Evolutionary conservation across 2,329 filamentous ascomycete species (phyloP).

Genomic region (Chaetomium globosum): DNA sequence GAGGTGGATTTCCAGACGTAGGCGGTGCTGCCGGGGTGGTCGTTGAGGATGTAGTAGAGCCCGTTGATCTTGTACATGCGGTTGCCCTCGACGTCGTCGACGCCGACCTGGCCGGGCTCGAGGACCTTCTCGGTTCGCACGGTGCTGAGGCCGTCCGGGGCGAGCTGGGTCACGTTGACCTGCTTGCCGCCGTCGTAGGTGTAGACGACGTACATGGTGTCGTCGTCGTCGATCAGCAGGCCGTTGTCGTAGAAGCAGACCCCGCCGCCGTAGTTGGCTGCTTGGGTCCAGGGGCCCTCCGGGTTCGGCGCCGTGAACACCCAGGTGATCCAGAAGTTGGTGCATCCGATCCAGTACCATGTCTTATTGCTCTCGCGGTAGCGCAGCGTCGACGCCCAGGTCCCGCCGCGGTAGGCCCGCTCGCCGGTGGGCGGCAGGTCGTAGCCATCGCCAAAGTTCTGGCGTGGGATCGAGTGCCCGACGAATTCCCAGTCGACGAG

Average conservation of each 20-base stretch:
- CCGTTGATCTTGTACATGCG: slow-evolving; percentile 22
- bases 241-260: slow-evolving; percentile 21
- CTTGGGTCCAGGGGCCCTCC: slow-evolving; percentile 15
- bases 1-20: slow-evolving; percentile 18
- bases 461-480: slow-evolving; percentile 18
- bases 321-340: slow-evolving; percentile 22
- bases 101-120: slow-evolving; percentile 2
- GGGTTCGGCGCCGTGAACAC: slow-evolving; percentile 12
- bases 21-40: slow-evolving; percentile 18
- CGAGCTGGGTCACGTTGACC: slow-evolving; percentile 22
- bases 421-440: slow-evolving; percentile 10
- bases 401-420: slow-evolving; percentile 15
- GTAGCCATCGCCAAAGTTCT: slow-evolving; percentile 18
- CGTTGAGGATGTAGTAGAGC: slow-evolving; percentile 14
- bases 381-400: slow-evolving; percentile 22
- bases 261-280: slow-evolving; percentile 5
- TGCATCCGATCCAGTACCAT: slow-evolving; percentile 23
- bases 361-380: slow-evolving; percentile 16
- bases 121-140: slow-evolving; percentile 15
- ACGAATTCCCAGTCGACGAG: slow-evolving; percentile 21
- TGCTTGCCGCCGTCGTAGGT: slow-evolving; percentile 11
- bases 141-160: slow-evolving; percentile 17
- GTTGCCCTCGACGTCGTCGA: slow-evolving; percentile 20
- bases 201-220: slow-evolving; percentile 22
- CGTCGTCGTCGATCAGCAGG: slow-evolving; percentile 21